phyloP scores from a whole-genome alignment of 2,329 filamentous ascomycete genomes.

The Penicillium sumatraense region DNA sequence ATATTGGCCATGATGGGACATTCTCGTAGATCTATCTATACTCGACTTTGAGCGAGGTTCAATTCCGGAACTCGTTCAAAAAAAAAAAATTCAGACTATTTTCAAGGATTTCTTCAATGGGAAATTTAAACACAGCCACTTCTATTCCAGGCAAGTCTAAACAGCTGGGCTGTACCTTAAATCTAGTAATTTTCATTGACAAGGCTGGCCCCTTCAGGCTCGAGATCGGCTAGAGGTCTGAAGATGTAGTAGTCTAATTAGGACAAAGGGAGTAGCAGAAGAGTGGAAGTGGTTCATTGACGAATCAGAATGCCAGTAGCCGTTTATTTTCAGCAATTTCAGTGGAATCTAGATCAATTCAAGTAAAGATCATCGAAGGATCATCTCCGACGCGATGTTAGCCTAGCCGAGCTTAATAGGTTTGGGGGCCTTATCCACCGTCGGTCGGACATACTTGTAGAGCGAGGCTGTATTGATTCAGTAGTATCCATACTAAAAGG shows the following conservation, averaged over 20 bases:
- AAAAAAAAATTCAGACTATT: too few species aligned
- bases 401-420: not conserved
- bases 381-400: not conserved
- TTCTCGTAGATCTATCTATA: conserved; percentile 6
- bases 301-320: not conserved
- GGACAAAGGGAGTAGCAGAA: not conserved
- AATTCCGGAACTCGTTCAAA: too few species aligned
- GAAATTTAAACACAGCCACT: too few species aligned
- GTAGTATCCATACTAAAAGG: too few species aligned
- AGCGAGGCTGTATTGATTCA: not conserved
- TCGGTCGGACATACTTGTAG: not conserved
- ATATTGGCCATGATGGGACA: conserved; percentile 24
- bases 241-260: not conserved
- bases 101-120: too few species aligned
- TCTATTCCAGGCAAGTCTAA: too few species aligned
- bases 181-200: too few species aligned
- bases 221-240: not conserved
- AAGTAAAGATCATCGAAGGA: not conserved
- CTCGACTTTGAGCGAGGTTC: not conserved
- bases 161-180: too few species aligned
- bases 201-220: too few species aligned
- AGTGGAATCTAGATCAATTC: too few species aligned
- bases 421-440: not conserved
- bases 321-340: too few species aligned
- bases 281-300: not conserved